Percentiles rank a stretch among this genome's conserved stretches.
Evolutionary conservation across 352 stramenopile genomes (phyloP).

Genomic region (Phytophthora multivora): DNA sequence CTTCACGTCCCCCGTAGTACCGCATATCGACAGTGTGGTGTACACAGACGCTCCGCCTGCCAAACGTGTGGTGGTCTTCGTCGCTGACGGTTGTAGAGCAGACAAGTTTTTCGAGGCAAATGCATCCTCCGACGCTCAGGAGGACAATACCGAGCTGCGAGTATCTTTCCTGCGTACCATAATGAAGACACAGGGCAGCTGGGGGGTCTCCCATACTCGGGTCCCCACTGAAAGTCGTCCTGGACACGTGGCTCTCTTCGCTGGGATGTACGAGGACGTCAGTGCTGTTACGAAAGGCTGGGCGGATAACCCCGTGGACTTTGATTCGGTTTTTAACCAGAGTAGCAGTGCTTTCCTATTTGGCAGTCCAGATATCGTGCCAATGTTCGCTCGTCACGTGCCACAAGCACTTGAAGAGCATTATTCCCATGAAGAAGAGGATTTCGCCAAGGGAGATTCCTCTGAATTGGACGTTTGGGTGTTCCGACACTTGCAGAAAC

Average conservation of each 20-base stretch:
- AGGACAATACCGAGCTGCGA: constrained; percentile 24
- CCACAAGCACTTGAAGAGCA: constrained; percentile 65
- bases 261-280: constrained; percentile 89
- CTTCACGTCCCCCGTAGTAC: constrained; percentile 86
- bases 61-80: constrained; percentile 79
- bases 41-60: constrained; percentile 50
- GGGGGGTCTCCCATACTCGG: constrained; percentile 85
- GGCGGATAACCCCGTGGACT: constrained; percentile 88
- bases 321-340: constrained; percentile 89
- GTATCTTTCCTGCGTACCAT: constrained; percentile 73
- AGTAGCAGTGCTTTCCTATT: constrained; percentile 70
- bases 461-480: constrained; percentile 84
- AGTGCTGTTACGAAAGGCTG: constrained; percentile 88
- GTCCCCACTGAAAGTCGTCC: constrained; percentile 87
- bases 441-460: constrained; percentile 77
- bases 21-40: constrained; percentile 58
- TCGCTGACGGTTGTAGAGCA: constrained; percentile 83
- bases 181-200: constrained; percentile 60
- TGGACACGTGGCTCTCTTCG: constrained; percentile 85
- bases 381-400: constrained; percentile 85
- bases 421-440: constrained; percentile 81
- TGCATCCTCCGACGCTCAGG: background rate
- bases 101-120: constrained; percentile 86
- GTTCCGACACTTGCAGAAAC: constrained; percentile 48
- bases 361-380: constrained; percentile 85